phyloP scores from a whole-genome alignment of 371 early-diverging fungal genomes.

The Mucor velutinosus region DNA sequence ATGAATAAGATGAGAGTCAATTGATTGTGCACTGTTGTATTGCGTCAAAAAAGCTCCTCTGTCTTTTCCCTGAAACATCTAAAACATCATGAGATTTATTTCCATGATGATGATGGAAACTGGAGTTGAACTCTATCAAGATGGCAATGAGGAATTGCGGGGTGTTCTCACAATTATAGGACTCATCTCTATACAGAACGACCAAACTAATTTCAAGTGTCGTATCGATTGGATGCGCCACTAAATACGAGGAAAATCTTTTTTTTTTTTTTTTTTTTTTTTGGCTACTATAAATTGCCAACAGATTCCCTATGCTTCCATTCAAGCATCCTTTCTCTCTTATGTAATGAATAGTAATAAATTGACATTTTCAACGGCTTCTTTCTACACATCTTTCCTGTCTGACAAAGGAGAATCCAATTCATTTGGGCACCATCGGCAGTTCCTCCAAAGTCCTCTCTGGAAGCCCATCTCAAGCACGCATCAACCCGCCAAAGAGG shows the following conservation, averaged over 20 bases:
- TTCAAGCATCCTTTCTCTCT: not conserved
- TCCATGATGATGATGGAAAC: not conserved
- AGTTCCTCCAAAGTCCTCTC: slow-evolving; percentile 12
- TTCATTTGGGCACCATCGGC: not conserved
- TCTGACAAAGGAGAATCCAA: not conserved
- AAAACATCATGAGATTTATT: not conserved
- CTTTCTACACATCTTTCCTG: slow-evolving; percentile 9
- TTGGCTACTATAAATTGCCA: not conserved
- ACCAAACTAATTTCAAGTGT: not conserved
- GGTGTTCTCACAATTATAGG: not conserved
- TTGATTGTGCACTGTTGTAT: not conserved
- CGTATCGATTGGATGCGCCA: not conserved
- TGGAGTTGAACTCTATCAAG: not conserved
- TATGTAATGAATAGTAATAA: not conserved
- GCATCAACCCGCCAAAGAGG: not conserved
- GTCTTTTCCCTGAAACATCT: not conserved
- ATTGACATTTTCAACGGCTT: not conserved
- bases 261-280: too few relatives aligned
- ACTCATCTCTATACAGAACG: not conserved
- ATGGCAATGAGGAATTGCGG: not conserved
- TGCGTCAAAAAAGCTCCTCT: not conserved
- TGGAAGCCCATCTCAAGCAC: not conserved
- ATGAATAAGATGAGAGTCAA: not conserved
- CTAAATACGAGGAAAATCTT: not conserved
- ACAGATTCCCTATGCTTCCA: not conserved